phyloP scores from a whole-genome alignment of 805 yeast genomes.

The Hanseniaspora meyeri region DNA sequence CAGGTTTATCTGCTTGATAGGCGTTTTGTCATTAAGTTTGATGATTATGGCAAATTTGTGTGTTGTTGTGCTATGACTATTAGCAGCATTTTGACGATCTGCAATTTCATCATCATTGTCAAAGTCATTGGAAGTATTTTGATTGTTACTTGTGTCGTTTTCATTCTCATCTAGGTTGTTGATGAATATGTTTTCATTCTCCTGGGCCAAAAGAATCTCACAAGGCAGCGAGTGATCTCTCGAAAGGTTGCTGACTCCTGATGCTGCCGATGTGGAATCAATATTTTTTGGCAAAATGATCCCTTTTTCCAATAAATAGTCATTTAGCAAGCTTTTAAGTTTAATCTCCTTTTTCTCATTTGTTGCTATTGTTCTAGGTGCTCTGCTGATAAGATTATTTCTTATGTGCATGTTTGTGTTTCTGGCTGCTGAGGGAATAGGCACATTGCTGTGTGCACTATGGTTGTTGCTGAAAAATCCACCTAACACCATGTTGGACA shows the following conservation, averaged over 20 bases:
- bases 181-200: constrained; percentile 6
- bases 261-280: not conserved
- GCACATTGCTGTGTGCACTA: not conserved
- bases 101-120: not conserved
- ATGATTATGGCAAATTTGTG: constrained; percentile 43
- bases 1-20: constrained; percentile 30
- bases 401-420: not conserved
- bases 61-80: constrained; percentile 32
- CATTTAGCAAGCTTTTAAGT: not conserved
- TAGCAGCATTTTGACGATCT: constrained; percentile 20
- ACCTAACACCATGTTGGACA: not conserved
- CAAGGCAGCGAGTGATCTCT: not conserved
- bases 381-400: not conserved
- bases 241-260: not conserved
- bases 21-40: constrained; percentile 32
- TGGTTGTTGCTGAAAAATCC: not conserved
- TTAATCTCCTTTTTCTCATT: not conserved
- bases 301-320: constrained; percentile 5
- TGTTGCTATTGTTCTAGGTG: not conserved
- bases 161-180: not conserved
- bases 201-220: constrained; percentile 7
- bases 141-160: not conserved
- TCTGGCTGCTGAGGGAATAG: not conserved
- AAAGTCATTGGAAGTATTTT: not conserved
- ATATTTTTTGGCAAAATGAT: constrained; percentile 3